Conservation (phyloP, 2,329 filamentous ascomycete species). For the Penicillium sp. region DNA sequence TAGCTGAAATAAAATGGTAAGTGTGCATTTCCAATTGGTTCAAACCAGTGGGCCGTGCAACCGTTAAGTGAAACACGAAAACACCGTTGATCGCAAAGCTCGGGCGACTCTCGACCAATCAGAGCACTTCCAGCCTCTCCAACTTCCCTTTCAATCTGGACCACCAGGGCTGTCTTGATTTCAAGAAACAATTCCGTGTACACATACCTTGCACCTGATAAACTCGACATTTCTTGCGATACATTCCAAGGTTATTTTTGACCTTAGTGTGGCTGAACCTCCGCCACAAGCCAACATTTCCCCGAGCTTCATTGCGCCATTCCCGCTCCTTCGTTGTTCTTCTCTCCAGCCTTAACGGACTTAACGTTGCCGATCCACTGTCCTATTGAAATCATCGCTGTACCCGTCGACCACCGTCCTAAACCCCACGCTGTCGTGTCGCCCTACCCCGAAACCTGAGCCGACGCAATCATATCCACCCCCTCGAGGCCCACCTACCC, state of each 20-base stretch:
- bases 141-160: slow-evolving; percentile 13
- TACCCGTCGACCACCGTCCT: not conserved
- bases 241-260: not conserved
- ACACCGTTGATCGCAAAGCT: slow-evolving; percentile 17
- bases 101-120: slow-evolving; percentile 21
- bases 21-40: not conserved
- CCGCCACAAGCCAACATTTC: slow-evolving; percentile 2
- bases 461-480: slow-evolving; percentile 2
- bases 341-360: slow-evolving; percentile 3
- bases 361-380: not conserved
- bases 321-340: slow-evolving; percentile 2
- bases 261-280: not conserved
- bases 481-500: not conserved
- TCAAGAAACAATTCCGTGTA: not conserved
- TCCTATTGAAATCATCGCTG: not conserved
- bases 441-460: not conserved
- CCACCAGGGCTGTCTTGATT: not conserved
- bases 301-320: slow-evolving; percentile 11
- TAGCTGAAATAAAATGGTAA: not conserved
- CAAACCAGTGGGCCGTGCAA: slow-evolving; percentile 4
- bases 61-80: slow-evolving; percentile 6
- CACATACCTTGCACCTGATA: not conserved
- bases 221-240: not conserved
- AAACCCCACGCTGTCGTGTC: not conserved
- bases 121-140: slow-evolving; percentile 21